Evolutionary conservation across 805 yeast species (phyloP).

Genomic region (Scheffersomyces stipitis): DNA sequence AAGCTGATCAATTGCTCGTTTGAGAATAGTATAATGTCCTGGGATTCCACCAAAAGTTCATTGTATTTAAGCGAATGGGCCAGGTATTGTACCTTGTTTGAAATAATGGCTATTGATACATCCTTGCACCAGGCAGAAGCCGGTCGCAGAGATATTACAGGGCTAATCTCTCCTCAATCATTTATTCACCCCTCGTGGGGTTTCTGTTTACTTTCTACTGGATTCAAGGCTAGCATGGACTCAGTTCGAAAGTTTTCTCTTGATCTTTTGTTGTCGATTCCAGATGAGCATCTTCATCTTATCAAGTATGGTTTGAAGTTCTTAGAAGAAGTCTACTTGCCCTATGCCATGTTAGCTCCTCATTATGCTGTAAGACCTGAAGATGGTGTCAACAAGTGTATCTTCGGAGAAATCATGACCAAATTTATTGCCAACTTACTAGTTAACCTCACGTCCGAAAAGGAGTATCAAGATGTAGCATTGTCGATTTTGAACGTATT

Average conservation of each 20-base stretch:
- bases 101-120: constrained; percentile 80
- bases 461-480: constrained; percentile 24
- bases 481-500: constrained; percentile 43
- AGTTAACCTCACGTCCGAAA: constrained; percentile 20
- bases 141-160: constrained; percentile 61
- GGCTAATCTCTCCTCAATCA: constrained; percentile 50
- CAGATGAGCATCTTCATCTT: constrained; percentile 40
- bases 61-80: constrained; percentile 59
- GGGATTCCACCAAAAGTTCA: constrained; percentile 35
- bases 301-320: constrained; percentile 36
- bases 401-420: constrained; percentile 54
- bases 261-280: constrained; percentile 54
- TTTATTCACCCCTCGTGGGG: constrained; percentile 70
- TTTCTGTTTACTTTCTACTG: constrained; percentile 69
- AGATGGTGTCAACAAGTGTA: constrained; percentile 41
- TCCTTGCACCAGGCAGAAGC: constrained; percentile 85
- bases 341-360: constrained; percentile 61
- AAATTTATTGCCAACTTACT: constrained; percentile 44
- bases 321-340: constrained; percentile 53
- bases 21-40: constrained; percentile 37
- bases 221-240: constrained; percentile 74
- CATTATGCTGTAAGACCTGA: constrained; percentile 49
- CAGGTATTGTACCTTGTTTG: constrained; percentile 70
- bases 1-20: constrained; percentile 40
- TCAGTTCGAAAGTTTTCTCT: constrained; percentile 67